Percentiles rank a stretch among this genome's conserved stretches.
These are phyloP conservation scores for Sporothrix brasiliensis DNA, from an alignment of 2,329 filamentous ascomycete species.

Conservation along the genomic window DNA sequence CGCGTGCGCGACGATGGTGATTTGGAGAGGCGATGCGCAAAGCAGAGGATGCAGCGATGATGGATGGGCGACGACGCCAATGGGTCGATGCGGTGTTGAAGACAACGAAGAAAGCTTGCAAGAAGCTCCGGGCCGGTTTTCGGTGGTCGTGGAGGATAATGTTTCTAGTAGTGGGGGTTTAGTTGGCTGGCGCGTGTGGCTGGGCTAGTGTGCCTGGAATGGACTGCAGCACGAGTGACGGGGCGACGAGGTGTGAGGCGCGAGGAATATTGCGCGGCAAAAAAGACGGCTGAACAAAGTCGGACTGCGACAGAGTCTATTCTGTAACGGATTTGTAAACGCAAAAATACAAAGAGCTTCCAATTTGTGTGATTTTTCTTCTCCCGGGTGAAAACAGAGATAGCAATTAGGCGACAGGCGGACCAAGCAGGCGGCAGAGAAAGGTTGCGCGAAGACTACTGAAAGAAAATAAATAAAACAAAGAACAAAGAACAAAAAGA, in stretches of 20 bases:
- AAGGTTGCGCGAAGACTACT: not conserved
- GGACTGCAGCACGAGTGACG: constrained; percentile 12
- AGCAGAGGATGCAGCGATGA: not conserved
- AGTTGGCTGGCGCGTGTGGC: constrained; percentile 19
- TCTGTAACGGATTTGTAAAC: not conserved
- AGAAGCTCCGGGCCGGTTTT: constrained; percentile 28
- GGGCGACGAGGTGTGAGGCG: constrained; percentile 6
- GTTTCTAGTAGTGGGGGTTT: constrained; percentile 16
- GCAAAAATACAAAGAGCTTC: not conserved
- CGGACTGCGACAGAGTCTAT: not conserved
- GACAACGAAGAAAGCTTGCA: constrained; percentile 23
- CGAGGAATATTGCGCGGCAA: constrained; percentile 1
- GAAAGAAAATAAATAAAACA: not conserved
- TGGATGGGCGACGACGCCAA: not conserved
- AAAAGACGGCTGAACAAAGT: not conserved
- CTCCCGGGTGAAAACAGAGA: constrained; percentile 9
- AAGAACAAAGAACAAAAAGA: not conserved
- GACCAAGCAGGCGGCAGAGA: not conserved
- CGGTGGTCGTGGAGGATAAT: constrained; percentile 27
- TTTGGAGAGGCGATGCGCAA: not conserved
- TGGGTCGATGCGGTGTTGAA: constrained; percentile 8
- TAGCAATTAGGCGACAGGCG: constrained; percentile 20
- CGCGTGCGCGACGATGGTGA: not conserved
- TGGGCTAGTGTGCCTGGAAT: constrained; percentile 21
- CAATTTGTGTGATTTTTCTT: not conserved